A percentile compares a stretch with the other conserved stretches of the same genome.
phyloP scores from a whole-genome alignment of 2,329 filamentous ascomycete genomes.

The Pyrenophora teres region DNA sequence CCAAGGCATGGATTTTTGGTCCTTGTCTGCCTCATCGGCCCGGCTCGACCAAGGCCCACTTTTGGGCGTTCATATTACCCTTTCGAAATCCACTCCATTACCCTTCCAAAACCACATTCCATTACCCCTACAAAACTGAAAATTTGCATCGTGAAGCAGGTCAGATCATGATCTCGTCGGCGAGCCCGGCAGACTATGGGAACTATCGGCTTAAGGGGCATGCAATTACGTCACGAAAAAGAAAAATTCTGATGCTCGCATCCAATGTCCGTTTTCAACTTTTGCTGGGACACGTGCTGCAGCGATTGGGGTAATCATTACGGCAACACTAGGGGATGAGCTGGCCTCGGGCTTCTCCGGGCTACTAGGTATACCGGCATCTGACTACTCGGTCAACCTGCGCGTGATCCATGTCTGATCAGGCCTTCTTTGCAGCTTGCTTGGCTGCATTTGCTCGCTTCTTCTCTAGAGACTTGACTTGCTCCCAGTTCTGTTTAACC shows the following conservation, averaged over 20 bases:
- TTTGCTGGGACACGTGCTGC: neutral
- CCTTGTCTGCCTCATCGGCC: slow-evolving; percentile 17
- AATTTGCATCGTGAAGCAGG: slow-evolving; percentile 26
- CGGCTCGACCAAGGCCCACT: slow-evolving; percentile 19
- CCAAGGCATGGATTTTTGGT: neutral
- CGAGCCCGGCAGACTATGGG: slow-evolving; percentile 15
- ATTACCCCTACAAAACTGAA: slow-evolving; percentile 49
- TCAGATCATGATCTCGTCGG: slow-evolving; percentile 1
- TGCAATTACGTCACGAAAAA: slow-evolving; percentile 15
- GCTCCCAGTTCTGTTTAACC: slow-evolving; percentile 39
- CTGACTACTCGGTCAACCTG: neutral
- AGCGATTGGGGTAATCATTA: neutral
- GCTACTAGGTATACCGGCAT: neutral
- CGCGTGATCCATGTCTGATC: neutral
- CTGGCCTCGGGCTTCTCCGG: neutral
- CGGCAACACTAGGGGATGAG: neutral
- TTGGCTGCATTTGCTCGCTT: slow-evolving; percentile 20
- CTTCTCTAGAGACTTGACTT: slow-evolving; percentile 40
- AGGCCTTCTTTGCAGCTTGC: slow-evolving; percentile 9
- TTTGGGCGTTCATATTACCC: slow-evolving; percentile 32
- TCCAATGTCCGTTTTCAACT: neutral
- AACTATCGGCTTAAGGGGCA: slow-evolving; percentile 27
- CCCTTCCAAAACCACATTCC: slow-evolving; percentile 39
- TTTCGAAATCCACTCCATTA: slow-evolving; percentile 41
- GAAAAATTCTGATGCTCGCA: slow-evolving; percentile 7